Evolutionary conservation across 352 stramenopile species (phyloP), one percentile per base, ranked within the genome.

Genomic region (Phytophthora rubi): DNA sequence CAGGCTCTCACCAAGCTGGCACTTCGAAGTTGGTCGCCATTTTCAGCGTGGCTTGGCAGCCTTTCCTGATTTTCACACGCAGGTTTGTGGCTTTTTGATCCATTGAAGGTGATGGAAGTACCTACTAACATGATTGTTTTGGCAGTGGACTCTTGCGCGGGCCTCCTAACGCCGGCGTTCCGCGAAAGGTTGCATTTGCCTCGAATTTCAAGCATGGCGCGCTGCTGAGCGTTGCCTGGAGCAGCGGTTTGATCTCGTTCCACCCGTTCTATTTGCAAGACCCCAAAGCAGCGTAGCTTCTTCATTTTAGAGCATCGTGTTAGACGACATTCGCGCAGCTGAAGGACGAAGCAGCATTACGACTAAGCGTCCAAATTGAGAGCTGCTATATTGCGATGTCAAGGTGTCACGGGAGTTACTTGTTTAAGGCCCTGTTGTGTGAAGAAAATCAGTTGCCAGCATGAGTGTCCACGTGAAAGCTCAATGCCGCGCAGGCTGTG

Each of bases 191-290:
- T 9, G 63, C 71, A 12, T 94, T 94, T 49, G 85, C 85, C 7
- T 84, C 87, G 7, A 89, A 71, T 12, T 94, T 92, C 59, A 77
- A 92, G 30, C 67, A 90, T 42, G 83, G 87, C 4, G 80, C 87
- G 30, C 59, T 94, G 56, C 67, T 94, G 37, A 91, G 85, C 35
- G 72, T 94, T 59, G 80, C 75, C 8, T 94, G 87, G 87, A 93
- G 85, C 73, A 90, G 77, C n/a, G 87, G 87, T 0, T 66, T 93
- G 47, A 79, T 94, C 59, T 88, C 83, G 9, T 94, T 94, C 64
- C 76, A 92, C 62, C 87, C 87, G 23, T 94, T 94, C 66, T 93
- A 93, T 74, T 85, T 90, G 65, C 61, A 88, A 60, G 71, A 82
- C 12, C 73, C 72, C n/a, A 76, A 68, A 54, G 59, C 69, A 23